phyloP scores from a whole-genome alignment of 257 asterid species.

The Osmanthus fragrans region DNA sequence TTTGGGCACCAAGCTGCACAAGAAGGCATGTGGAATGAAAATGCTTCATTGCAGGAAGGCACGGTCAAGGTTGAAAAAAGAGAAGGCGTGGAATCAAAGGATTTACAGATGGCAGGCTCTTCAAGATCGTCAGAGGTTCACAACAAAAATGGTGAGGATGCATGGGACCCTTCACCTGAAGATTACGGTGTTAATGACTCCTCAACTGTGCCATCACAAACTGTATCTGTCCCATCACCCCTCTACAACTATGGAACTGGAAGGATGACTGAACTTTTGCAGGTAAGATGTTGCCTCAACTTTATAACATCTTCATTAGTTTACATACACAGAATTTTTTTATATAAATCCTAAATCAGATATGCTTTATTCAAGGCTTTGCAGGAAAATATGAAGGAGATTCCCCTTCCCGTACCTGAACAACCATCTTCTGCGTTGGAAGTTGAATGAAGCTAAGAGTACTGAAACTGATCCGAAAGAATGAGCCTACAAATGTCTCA shows the following conservation, averaged over 20 bases:
- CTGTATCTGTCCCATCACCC: neutral
- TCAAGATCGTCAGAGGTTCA: slow-evolving; percentile 24
- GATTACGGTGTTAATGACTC: neutral
- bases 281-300: neutral
- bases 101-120: slow-evolving; percentile 23
- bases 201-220: neutral
- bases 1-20: slow-evolving; percentile 1
- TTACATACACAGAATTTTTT: neutral
- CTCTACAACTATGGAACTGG: neutral
- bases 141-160: neutral
- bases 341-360: neutral
- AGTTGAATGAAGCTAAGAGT: neutral
- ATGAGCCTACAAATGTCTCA: neutral
- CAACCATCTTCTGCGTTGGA: neutral
- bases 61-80: slow-evolving; percentile 5
- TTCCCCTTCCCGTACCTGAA: neutral
- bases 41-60: slow-evolving; percentile 13
- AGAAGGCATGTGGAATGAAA: slow-evolving; percentile 17
- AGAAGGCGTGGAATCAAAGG: neutral
- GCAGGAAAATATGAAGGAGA: slow-evolving; percentile 19
- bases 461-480: neutral
- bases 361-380: neutral
- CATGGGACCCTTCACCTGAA: neutral
- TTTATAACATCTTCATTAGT: neutral
- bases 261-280: slow-evolving; percentile 17